Evolutionary conservation across 176 grass and related monocot genomes (phyloP).

Genomic region (Eragrostis nindensis): DNA sequence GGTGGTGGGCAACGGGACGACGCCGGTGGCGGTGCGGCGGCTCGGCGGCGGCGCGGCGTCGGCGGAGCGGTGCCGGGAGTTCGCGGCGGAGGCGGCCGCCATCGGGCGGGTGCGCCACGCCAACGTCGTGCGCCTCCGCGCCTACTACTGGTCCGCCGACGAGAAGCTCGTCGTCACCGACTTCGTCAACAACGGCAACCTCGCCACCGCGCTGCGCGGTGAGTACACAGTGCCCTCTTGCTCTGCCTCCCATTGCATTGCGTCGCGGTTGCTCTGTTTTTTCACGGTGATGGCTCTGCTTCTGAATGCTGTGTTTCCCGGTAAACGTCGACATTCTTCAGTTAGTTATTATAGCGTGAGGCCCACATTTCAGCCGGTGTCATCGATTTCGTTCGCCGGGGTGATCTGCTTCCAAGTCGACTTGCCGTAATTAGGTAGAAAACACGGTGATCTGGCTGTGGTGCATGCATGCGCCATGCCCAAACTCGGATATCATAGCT

Average conservation of each 20-base stretch:
- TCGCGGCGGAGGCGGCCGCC: conserved; percentile 46
- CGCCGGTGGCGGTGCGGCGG: conserved; percentile 72
- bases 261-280: background rate
- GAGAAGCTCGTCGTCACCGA: conserved; percentile 92
- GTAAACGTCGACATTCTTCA: too few relatives aligned
- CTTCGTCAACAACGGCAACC: conserved; percentile 91
- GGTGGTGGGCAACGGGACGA: conserved; percentile 74
- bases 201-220: conserved; percentile 73
- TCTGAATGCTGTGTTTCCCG: too few relatives aligned
- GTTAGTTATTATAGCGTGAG: too few relatives aligned
- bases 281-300: too few relatives aligned
- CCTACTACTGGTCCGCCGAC: conserved; percentile 84
- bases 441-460: background rate
- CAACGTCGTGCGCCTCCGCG: conserved; percentile 76
- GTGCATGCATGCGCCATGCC: background rate
- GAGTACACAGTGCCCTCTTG: background rate
- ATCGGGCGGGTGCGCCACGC: conserved; percentile 57
- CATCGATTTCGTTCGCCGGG: too few relatives aligned
- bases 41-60: conserved; percentile 54
- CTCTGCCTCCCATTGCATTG: background rate
- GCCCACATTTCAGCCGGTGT: too few relatives aligned
- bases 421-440: background rate
- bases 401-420: background rate
- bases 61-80: conserved; percentile 58
- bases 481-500: background rate